phyloP scores from a whole-genome alignment of 495 filamentous ascomycete species.

The Lindgomyces ingoldianus region DNA sequence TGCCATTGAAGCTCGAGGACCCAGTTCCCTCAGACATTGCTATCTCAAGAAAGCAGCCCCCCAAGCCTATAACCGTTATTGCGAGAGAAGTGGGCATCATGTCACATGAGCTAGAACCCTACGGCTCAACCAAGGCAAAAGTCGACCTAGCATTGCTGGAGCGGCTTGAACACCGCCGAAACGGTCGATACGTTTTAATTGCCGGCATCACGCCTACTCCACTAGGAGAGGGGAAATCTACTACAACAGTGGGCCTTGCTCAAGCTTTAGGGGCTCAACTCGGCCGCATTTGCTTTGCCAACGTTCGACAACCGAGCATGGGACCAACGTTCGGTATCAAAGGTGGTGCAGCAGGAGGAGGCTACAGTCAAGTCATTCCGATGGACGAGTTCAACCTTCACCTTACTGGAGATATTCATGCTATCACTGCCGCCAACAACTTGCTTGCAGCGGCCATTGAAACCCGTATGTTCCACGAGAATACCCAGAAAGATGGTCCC shows the following conservation, averaged over 20 bases:
- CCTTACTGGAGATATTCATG: conserved; percentile 96
- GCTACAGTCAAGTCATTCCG: conserved; percentile 97
- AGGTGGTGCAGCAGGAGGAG: conserved; percentile 93
- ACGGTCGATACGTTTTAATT: conserved; percentile 89
- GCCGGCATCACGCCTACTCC: conserved; percentile 96
- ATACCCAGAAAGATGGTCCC: conserved; percentile 85
- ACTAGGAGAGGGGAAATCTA: conserved; percentile 97
- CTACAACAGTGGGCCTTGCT: conserved; percentile 92
- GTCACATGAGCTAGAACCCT: conserved; percentile 83
- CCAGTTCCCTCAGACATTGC: conserved; percentile 94
- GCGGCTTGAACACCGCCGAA: conserved; percentile 78
- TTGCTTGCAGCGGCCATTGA: conserved; percentile 97
- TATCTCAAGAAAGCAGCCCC: conserved; percentile 83
- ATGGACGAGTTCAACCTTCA: conserved; percentile 99
- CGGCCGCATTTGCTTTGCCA: conserved; percentile 85
- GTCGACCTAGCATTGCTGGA: conserved; percentile 79
- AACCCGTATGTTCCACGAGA: conserved; percentile 97
- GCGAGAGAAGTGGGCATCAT: conserved; percentile 88
- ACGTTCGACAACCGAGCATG: conserved; percentile 95
- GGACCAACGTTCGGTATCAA: conserved; percentile 99
- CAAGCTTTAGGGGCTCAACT: conserved; percentile 93
- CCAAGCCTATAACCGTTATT: conserved; percentile 81
- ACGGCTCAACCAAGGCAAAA: conserved; percentile 93
- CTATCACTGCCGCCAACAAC: conserved; percentile 96
- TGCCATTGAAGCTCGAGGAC: conserved; percentile 70